Base-by-base conservation (phyloP, 371 early-diverging fungal species). In the Parasitella parasitica region DNA sequence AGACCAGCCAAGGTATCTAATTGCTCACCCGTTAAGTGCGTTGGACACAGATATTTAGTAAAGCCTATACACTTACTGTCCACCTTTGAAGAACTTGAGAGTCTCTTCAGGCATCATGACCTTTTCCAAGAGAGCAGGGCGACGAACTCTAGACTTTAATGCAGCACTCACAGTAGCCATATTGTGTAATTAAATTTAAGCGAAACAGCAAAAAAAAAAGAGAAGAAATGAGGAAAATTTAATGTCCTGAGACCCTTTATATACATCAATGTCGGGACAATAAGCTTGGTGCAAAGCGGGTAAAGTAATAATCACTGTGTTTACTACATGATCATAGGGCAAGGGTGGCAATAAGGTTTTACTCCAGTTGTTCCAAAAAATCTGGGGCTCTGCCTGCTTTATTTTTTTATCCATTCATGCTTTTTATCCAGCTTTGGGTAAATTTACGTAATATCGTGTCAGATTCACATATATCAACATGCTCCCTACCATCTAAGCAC, bases 61-160 rank as follows among this genome's bases (percentile, higher is more conserved):
- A n/a, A n/a, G n/a, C n/a, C n/a, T n/a, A n/a, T n/a, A n/a, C n/a
- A 78, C 79, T 56, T 80, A 80, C 75, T 80, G 81, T 67, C 80
- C 80, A 54, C 67, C 51, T 51, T 80, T 72, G 54, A 82, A 82
- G 60, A 77, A 78, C n/a, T 71, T 58, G 32, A 78, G 62, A 2
- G 78, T 77, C 1, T 82, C 78, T 43, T 80, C 72, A 8, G 80
- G 63, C 26, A 63, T 73, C 77, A 80, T 80, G 34, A 82, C 73
- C 63, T 78, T 80, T 11, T 76, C 59, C 52, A 78, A 67, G 26
- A 77, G 67, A 57, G 70, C 70, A 49, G 80, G 80, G n/a, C 83
- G 76, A 61, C 79, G 76, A 35, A 82, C 72, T 61, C 83, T 67
- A 2, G 78, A 65, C 27, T 75, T 80, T 36, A 82, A 62, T 16